Base-by-base conservation (phyloP, 2,329 filamentous ascomycete species). In the Colletotrichum chlorophyti region DNA sequence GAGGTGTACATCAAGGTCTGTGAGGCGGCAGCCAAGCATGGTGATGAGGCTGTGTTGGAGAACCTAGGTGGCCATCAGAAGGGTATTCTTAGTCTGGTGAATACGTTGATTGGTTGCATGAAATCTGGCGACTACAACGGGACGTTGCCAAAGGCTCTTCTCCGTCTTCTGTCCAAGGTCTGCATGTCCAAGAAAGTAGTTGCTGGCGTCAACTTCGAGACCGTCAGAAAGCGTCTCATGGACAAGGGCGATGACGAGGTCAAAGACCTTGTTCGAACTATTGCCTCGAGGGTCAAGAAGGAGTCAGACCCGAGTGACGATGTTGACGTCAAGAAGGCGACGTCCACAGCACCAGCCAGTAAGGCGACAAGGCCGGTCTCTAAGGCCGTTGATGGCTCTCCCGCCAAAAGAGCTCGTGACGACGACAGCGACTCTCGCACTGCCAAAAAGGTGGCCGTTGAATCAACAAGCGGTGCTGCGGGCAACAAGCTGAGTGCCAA, bases 241-340 rank as follows among this genome's bases (percentile, higher is more conserved):
- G 87, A 84, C 66, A 86, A 85, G 65, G 88, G 85, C 23, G 87
- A 90, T 65, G 79, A 83, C 1, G 83, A 88, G 49, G 83, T 85
- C 43, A 88, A 88, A 65, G 80, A 79, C 5, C 74, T 88, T 42
- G 83, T 89, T 5, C 79, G 81, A 31, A 80, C 81, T 58, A 87
- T 89, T 42, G 72, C 81, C n/a, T 65, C 68, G 26, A 76, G 77
- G n/a, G 70, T 78, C 46, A 77, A 69, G 54, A 81, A 79, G 54
- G 73, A 58, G 7, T 19, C 53, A 37, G 65, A 64, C 24, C 53
- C 55, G 34, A 70, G 67, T 58, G 66, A 64, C 40, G 70, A 60
- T 10, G 61, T 32, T 49, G 65, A 59, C 40, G 43, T 47, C 62
- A 65, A 55, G 55, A 65, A 64, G 68, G 64, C 45, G 19, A 45